Conservation (phyloP, 2,329 filamentous ascomycete genomes). For the Fusarium buxicola region DNA sequence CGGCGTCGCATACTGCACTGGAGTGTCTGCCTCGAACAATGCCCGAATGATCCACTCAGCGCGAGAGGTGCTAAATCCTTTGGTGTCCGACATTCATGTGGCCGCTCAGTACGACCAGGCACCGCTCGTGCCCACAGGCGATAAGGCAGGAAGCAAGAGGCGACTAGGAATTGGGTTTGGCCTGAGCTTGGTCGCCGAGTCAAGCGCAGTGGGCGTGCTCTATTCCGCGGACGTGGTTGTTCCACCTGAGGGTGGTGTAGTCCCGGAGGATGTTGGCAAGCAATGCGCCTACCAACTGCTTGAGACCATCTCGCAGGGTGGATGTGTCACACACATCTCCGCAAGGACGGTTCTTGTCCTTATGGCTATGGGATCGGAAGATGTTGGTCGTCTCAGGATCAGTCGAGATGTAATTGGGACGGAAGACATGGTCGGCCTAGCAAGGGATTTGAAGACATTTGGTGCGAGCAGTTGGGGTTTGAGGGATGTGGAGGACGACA, state of each 20-base stretch:
- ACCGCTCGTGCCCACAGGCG: conserved; percentile 65
- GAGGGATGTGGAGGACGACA: conserved; percentile 76
- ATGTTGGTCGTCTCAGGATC: conserved; percentile 87
- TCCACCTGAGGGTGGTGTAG: conserved; percentile 81
- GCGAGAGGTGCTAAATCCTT: conserved; percentile 84
- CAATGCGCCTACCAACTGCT: conserved; percentile 90
- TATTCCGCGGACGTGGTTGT: conserved; percentile 87
- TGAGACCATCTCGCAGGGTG: conserved; percentile 83
- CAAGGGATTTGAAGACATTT: conserved; percentile 87
- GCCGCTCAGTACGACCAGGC: conserved; percentile 81
- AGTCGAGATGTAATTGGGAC: conserved; percentile 84
- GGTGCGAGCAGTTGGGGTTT: conserved; percentile 93
- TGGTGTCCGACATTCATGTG: conserved; percentile 91
- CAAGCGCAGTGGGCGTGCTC: conserved; percentile 80
- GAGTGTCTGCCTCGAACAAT: conserved; percentile 93
- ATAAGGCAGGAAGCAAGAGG: conserved; percentile 66
- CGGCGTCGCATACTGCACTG: conserved; percentile 93
- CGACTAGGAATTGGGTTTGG: conserved; percentile 92
- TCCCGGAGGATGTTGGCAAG: conserved; percentile 91
- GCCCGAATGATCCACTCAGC: conserved; percentile 94
- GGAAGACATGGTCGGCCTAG: conserved; percentile 82
- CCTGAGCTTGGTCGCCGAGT: conserved; percentile 89
- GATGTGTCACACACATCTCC: conserved; percentile 80
- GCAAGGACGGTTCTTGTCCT: conserved; percentile 81
- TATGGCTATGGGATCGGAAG: conserved; percentile 98